Percentiles rank a stretch among this genome's conserved stretches.
phyloP scores from a whole-genome alignment of 164 flowering plant species.

The Aristolochia californica region DNA sequence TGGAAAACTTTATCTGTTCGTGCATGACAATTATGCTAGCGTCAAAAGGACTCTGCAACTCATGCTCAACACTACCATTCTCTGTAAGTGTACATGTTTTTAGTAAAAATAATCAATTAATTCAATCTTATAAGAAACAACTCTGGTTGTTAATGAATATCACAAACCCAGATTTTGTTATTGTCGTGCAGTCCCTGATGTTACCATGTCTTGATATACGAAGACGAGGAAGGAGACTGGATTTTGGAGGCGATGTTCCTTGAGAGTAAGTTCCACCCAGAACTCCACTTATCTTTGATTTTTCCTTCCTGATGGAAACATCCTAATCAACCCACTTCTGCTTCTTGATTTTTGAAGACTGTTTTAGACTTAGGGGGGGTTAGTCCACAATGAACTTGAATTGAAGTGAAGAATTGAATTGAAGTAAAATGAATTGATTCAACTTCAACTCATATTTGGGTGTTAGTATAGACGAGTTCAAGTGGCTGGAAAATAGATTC shows the following conservation, averaged over 20 bases:
- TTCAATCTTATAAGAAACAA: too few species aligned
- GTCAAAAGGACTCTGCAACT: conserved; percentile 20
- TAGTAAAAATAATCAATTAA: too few species aligned
- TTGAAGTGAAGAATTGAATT: too few species aligned
- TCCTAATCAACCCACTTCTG: not conserved
- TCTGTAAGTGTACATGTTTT: too few species aligned
- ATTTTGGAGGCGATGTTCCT: conserved; percentile 78
- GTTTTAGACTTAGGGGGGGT: conserved; percentile 51
- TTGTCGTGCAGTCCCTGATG: conserved; percentile 9
- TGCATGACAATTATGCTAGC: conserved; percentile 21
- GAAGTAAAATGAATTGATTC: too few species aligned
- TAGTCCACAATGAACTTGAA: too few species aligned
- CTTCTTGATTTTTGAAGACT: conserved; percentile 25
- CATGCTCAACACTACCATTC: conserved; percentile 34
- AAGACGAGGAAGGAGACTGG: conserved; percentile 76
- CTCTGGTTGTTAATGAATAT: not conserved
- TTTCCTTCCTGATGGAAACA: not conserved
- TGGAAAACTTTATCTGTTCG: conserved; percentile 38
- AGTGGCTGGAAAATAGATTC: too few species aligned
- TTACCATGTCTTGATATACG: conserved; percentile 45
- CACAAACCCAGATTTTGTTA: not conserved
- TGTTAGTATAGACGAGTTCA: too few species aligned
- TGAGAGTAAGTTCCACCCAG: conserved; percentile 49
- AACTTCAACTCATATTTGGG: too few species aligned
- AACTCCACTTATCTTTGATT: conserved; percentile 1